Evolutionary conservation across 306 rosid genomes (phyloP), one percentile per base, ranked within the genome.

Genomic region (Ceratonia siliqua): DNA sequence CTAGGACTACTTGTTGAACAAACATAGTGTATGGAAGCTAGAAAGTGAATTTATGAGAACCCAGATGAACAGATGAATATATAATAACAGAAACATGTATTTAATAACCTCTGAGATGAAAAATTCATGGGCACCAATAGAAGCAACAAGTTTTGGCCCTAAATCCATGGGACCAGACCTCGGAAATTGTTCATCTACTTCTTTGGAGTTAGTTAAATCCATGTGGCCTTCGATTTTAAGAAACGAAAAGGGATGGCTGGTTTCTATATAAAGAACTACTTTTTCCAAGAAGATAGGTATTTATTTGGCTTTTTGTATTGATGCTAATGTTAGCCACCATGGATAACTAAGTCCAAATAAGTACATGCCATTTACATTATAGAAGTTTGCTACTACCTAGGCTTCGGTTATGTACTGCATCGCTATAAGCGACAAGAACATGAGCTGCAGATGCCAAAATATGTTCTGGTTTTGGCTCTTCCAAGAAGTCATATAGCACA

Each of bases 101-200:
- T 33, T 4, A 13, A 25, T 72, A 17, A 85, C 90, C 90, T 87
- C 84, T 6, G 17, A 62, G 10, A 77, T 82, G 57, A 20, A 62
- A 68, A 80, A 45, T 46, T 86, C 90, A 49, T 84, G 87, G 57
- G 79, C 76, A 78, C 89, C 89, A 70, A 89, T 59, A 70, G 73
- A 62, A n/a, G 59, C 61, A 73, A 46, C 59, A 73, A 73, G 9
- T 36, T 13, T 80, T 2, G 42, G 22, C 63, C 71, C 0, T 54
- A 25, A 57, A n/a, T n/a, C n/a, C n/a, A n/a, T n/a, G n/a, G n/a
- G 69, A 32, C 9, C 22, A 12, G 65, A 15, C 39, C 33, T 70
- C 24, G 61, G 45, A 17, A 65, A 25, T 7, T 43, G 18, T 32
- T 64, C 8, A 22, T 17, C 72, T 5, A 2, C 38, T 20, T 1